Evolutionary conservation across 768 basidiomycete species (phyloP).

Genomic region (Pisolithus marmoratus): DNA sequence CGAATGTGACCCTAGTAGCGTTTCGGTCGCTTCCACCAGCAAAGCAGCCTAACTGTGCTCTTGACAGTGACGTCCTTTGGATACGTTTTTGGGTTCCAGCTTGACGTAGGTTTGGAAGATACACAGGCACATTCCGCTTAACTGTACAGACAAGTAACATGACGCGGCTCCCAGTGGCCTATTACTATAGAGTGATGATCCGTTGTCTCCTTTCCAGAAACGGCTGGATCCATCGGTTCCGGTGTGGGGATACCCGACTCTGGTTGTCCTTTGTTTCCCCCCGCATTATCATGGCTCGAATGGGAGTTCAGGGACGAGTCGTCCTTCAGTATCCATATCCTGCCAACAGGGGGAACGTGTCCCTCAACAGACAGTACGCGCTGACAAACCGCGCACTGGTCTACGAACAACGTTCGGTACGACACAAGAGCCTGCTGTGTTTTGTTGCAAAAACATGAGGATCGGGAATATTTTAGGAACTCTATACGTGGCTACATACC

Average conservation of each 20-base stretch:
- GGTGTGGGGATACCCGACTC: not conserved
- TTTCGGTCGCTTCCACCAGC: no score
- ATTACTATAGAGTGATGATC: conserved; percentile 20
- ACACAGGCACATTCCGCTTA: conserved; percentile 7
- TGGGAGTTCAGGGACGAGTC: not conserved
- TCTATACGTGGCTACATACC: conserved; percentile 27
- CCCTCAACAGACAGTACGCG: conserved; percentile 66
- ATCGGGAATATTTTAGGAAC: conserved; percentile 2
- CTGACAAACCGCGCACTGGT: conserved; percentile 53
- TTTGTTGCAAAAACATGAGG: not conserved
- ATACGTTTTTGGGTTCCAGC: not conserved
- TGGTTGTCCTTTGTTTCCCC: not conserved
- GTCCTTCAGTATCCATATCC: conserved; percentile 40
- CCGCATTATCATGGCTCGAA: not conserved
- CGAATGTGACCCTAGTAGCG: no score
- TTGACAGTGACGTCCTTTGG: no score
- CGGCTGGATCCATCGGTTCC: not conserved
- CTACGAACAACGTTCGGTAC: conserved; percentile 58
- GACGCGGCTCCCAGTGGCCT: conserved; percentile 46
- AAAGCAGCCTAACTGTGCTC: no score
- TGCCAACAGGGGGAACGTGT: conserved; percentile 66
- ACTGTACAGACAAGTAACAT: conserved; percentile 38
- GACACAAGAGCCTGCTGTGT: conserved; percentile 45
- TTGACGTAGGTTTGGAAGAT: not conserved
- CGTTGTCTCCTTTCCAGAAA: not conserved